Percentiles rank a stretch among this genome's conserved stretches.
These are phyloP conservation scores for Candida sanyaensis DNA, from an alignment of 1,139 yeast species.

Conservation along the genomic window DNA sequence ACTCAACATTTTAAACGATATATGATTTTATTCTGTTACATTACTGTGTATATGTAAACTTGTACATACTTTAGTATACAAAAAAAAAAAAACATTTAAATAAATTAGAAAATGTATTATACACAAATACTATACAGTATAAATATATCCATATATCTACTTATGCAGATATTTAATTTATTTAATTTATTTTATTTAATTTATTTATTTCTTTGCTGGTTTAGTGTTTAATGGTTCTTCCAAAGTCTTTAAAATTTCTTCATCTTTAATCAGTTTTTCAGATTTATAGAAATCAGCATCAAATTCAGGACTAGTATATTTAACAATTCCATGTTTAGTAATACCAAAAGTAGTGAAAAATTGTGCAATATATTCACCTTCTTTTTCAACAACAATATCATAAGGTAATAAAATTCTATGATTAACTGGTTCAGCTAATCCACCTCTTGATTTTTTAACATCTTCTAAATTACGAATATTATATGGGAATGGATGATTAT, in stretches of 20 bases:
- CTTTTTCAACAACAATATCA: constrained; percentile 70
- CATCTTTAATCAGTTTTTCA: constrained; percentile 60
- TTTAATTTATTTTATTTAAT: too few species aligned
- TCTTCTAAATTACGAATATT: constrained; percentile 68
- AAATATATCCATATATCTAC: background rate
- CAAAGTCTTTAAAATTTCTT: constrained; percentile 50
- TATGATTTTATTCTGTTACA: too few species aligned
- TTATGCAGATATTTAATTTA: too few species aligned
- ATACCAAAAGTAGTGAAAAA: constrained; percentile 76
- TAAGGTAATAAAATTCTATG: constrained; percentile 71
- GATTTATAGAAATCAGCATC: constrained; percentile 51
- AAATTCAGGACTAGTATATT: constrained; percentile 63
- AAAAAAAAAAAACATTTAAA: too few species aligned
- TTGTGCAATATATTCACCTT: constrained; percentile 70
- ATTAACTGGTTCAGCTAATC: constrained; percentile 71
- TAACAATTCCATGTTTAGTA: constrained; percentile 72
- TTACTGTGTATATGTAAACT: too few species aligned
- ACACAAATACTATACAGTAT: too few species aligned
- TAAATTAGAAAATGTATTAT: too few species aligned
- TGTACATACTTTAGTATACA: too few species aligned
- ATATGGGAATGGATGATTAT: constrained; percentile 69
- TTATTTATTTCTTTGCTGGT: constrained; percentile 53
- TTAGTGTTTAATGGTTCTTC: constrained; percentile 49
- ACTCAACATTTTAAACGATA: too few species aligned
- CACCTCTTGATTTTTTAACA: constrained; percentile 73